A percentile compares a stretch with the other conserved stretches of the same genome.
Conservation (phyloP, 2,329 filamentous ascomycete species). For the Lachnellula willkommii region DNA sequence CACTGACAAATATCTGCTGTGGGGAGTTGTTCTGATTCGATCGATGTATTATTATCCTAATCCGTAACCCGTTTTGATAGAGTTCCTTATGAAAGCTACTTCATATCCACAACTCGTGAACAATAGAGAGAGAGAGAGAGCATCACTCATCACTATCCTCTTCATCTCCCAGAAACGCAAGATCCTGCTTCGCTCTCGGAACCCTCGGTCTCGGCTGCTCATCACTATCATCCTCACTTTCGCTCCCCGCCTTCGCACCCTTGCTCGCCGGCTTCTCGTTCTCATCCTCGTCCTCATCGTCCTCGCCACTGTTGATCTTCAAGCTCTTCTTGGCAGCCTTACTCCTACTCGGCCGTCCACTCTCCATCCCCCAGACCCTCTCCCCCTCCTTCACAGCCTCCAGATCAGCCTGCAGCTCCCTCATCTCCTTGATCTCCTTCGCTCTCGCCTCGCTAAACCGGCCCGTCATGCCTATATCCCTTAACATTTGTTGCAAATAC, state of each 20-base stretch:
- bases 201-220: slow-evolving; percentile 34
- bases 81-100: not conserved
- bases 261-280: slow-evolving; percentile 7
- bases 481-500: slow-evolving; percentile 73
- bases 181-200: slow-evolving; percentile 35
- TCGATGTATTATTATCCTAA: not conserved
- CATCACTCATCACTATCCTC: slow-evolving; percentile 44
- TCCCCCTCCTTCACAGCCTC: slow-evolving; percentile 81
- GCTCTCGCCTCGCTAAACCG: slow-evolving; percentile 83
- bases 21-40: not conserved
- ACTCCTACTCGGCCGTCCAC: slow-evolving; percentile 29
- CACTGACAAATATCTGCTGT: not conserved
- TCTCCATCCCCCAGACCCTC: slow-evolving; percentile 63
- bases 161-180: slow-evolving; percentile 65
- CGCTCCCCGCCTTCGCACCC: slow-evolving; percentile 4
- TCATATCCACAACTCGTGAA: not conserved
- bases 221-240: slow-evolving; percentile 10
- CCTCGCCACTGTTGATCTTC: slow-evolving; percentile 31
- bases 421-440: slow-evolving; percentile 76
- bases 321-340: slow-evolving; percentile 34
- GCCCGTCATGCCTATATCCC: slow-evolving; percentile 80
- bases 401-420: slow-evolving; percentile 79
- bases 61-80: not conserved
- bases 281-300: slow-evolving; percentile 28
- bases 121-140: not conserved